These are phyloP conservation scores for Jatropha multifida DNA, from an alignment of 441 rosid species.

Conservation along the genomic window DNA sequence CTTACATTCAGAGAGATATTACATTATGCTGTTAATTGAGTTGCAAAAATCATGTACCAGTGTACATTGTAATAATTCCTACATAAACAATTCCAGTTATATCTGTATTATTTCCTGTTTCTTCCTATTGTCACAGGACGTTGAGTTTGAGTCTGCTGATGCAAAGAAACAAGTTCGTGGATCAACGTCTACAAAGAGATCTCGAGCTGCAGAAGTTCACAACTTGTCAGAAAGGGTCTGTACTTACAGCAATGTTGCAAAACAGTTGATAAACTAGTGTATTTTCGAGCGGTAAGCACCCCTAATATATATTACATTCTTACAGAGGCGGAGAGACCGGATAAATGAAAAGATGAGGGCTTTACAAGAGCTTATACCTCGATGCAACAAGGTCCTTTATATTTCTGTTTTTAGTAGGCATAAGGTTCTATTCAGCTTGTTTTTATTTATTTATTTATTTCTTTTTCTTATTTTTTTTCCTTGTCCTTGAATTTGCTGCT, in stretches of 20 bases:
- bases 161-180: slow-evolving; percentile 56
- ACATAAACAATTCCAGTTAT: not conserved
- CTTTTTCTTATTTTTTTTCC: not conserved
- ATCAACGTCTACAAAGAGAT: slow-evolving; percentile 67
- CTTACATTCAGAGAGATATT: not conserved
- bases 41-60: not conserved
- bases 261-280: slow-evolving; percentile 13
- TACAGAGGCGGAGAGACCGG: slow-evolving; percentile 78
- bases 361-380: slow-evolving; percentile 87
- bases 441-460: no score
- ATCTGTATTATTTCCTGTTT: slow-evolving; percentile 1
- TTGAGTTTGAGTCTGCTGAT: slow-evolving; percentile 54
- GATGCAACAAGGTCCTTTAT: slow-evolving; percentile 69
- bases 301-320: slow-evolving; percentile 4
- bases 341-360: slow-evolving; percentile 87
- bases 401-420: not conserved
- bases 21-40: slow-evolving; percentile 7
- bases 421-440: not conserved
- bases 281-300: slow-evolving; percentile 18
- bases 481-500: slow-evolving; percentile 6
- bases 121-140: slow-evolving; percentile 39
- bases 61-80: not conserved
- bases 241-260: not conserved
- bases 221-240: slow-evolving; percentile 92
- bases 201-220: slow-evolving; percentile 96